Percentiles rank a stretch among this genome's conserved stretches.
Conservation (phyloP, 2,329 filamentous ascomycete species). For the Paramyrothecium roridum region DNA sequence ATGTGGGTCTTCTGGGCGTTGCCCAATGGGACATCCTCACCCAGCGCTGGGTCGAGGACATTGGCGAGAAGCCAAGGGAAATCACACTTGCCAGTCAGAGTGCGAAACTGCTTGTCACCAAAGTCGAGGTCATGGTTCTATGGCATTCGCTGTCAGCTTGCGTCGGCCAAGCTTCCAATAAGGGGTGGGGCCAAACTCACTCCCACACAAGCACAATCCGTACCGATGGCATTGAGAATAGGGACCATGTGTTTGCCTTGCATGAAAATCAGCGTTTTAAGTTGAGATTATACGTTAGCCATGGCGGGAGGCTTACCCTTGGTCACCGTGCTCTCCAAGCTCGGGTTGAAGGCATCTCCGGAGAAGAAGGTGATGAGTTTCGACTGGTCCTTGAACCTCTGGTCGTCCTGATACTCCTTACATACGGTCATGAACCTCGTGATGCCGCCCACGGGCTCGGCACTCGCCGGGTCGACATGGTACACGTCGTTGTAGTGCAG, state of each 20-base stretch:
- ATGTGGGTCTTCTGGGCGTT: slow-evolving; percentile 74
- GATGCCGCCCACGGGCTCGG: slow-evolving; percentile 79
- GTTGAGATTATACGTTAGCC: neutral
- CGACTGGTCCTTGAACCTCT: slow-evolving; percentile 60
- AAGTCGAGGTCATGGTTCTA: slow-evolving; percentile 93
- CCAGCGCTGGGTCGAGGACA: slow-evolving; percentile 78
- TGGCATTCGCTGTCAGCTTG: slow-evolving; percentile 4
- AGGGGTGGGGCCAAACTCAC: slow-evolving; percentile 47
- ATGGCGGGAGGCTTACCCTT: slow-evolving; percentile 55
- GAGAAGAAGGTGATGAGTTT: slow-evolving; percentile 78
- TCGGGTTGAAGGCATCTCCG: slow-evolving; percentile 90
- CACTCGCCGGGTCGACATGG: slow-evolving; percentile 72
- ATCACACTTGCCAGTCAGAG: slow-evolving; percentile 69
- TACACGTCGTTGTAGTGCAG: slow-evolving; percentile 95
- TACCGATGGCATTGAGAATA: slow-evolving; percentile 73
- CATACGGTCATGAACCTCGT: slow-evolving; percentile 76
- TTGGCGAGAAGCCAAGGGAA: slow-evolving; percentile 93
- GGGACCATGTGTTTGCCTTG: slow-evolving; percentile 81
- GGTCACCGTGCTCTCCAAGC: slow-evolving; percentile 82
- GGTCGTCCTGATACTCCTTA: slow-evolving; percentile 67
- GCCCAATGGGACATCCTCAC: slow-evolving; percentile 70
- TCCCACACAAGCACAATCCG: slow-evolving; percentile 77
- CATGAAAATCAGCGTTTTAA: neutral
- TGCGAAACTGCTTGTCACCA: slow-evolving; percentile 74
- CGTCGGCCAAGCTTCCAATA: no score